Percentiles rank a stretch among this genome's conserved stretches.
phyloP scores from a whole-genome alignment of 306 rosid genomes.

The Corylus americana region DNA sequence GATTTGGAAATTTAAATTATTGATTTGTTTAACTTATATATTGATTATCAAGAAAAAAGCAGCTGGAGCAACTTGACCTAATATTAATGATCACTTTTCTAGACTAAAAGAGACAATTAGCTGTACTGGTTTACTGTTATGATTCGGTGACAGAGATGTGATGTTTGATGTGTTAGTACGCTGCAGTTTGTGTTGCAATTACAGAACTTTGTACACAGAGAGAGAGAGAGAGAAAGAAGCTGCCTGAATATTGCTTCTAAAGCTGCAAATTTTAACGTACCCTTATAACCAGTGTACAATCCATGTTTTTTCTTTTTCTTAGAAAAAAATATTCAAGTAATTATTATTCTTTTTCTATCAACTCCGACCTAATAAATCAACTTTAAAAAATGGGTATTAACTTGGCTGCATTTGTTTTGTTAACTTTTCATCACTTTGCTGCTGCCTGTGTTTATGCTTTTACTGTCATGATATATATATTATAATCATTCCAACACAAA shows the following conservation, averaged over 20 bases:
- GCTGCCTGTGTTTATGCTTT: background rate
- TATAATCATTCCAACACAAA: background rate
- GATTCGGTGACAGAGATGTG: conserved; percentile 68
- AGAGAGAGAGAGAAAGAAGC: background rate
- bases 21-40: background rate
- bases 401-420: too few relatives aligned
- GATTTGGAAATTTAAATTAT: background rate
- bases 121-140: conserved; percentile 48
- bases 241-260: conserved; percentile 28
- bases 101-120: background rate
- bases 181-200: conserved; percentile 30
- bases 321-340: too few relatives aligned
- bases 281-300: conserved; percentile 53
- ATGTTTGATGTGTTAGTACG: conserved; percentile 46
- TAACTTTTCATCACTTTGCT: background rate
- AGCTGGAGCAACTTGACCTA: conserved; percentile 21
- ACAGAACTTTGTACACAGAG: conserved; percentile 23
- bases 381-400: background rate
- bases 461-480: background rate
- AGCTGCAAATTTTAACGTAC: conserved; percentile 27
- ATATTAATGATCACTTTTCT: background rate
- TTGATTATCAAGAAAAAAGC: conserved; percentile 11
- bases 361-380: too few relatives aligned
- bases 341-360: too few relatives aligned
- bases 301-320: background rate